Evolutionary conservation across 257 asterid species (phyloP).

Genomic region (Cordia subcordata): DNA sequence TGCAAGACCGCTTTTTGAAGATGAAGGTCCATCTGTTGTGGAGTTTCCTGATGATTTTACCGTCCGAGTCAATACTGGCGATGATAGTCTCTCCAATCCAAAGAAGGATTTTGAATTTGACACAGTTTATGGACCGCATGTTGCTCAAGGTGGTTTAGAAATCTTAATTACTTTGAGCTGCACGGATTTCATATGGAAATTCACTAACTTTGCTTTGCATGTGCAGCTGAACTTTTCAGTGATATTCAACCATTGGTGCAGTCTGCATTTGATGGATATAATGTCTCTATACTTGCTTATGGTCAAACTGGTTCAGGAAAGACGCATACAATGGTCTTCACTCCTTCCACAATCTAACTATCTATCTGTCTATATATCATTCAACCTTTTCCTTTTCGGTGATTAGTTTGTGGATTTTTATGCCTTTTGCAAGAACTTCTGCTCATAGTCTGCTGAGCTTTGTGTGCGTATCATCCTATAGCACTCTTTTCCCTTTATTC

Average conservation of each 20-base stretch:
- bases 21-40: slow-evolving; percentile 76
- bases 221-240: slow-evolving; percentile 84
- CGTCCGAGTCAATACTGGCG: slow-evolving; percentile 71
- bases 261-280: slow-evolving; percentile 98
- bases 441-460: no score
- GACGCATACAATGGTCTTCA: slow-evolving; percentile 82
- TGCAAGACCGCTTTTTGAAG: slow-evolving; percentile 90
- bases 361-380: no score
- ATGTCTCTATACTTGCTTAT: slow-evolving; percentile 77
- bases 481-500: no score
- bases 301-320: slow-evolving; percentile 91
- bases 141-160: slow-evolving; percentile 74
- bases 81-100: slow-evolving; percentile 68
- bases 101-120: slow-evolving; percentile 98
- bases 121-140: slow-evolving; percentile 97
- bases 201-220: slow-evolving; percentile 19
- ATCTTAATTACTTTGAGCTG: slow-evolving; percentile 9
- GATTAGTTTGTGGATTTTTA: no score
- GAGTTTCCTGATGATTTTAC: slow-evolving; percentile 89
- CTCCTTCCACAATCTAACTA: no score
- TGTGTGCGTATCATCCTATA: no score
- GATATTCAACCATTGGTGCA: slow-evolving; percentile 97
- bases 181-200: slow-evolving; percentile 15
- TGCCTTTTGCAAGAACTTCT: no score
- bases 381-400: no score